Conservation (phyloP, 2,329 filamentous ascomycete species). For the Leptographium procerum region DNA sequence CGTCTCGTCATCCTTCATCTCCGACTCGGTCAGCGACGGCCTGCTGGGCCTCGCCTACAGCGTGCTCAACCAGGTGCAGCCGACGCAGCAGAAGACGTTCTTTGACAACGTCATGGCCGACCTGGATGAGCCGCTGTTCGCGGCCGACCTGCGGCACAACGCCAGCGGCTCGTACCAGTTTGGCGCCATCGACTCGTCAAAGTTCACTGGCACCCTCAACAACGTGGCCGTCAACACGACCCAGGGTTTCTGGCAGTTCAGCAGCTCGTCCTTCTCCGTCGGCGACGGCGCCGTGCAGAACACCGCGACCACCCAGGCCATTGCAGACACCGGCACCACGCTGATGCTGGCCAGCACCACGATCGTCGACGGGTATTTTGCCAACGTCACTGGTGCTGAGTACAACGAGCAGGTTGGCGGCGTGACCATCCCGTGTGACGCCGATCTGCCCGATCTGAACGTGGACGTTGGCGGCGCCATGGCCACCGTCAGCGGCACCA, state of each 20-base stretch:
- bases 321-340: constrained; percentile 51
- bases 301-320: constrained; percentile 30
- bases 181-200: constrained; percentile 52
- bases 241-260: constrained; percentile 60
- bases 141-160: constrained; percentile 52
- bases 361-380: constrained; percentile 39
- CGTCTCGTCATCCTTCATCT: constrained; percentile 46
- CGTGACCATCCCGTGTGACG: constrained; percentile 34
- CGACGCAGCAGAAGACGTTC: constrained; percentile 56
- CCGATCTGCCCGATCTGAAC: constrained; percentile 34
- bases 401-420: constrained; percentile 29
- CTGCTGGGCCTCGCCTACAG: constrained; percentile 59
- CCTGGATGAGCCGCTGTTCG: constrained; percentile 57
- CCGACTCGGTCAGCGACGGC: constrained; percentile 53
- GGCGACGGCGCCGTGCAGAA: constrained; percentile 27
- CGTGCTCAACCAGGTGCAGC: constrained; percentile 52
- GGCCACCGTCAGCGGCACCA: constrained; percentile 41
- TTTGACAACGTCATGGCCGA: constrained; percentile 55
- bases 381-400: constrained; percentile 30
- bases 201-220: constrained; percentile 51
- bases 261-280: constrained; percentile 44
- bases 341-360: constrained; percentile 46
- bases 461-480: constrained; percentile 46
- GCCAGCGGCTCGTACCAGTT: constrained; percentile 60
- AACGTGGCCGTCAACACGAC: constrained; percentile 51